phyloP scores from a whole-genome alignment of 371 early-diverging fungal species.

The Funneliformis caledonium region DNA sequence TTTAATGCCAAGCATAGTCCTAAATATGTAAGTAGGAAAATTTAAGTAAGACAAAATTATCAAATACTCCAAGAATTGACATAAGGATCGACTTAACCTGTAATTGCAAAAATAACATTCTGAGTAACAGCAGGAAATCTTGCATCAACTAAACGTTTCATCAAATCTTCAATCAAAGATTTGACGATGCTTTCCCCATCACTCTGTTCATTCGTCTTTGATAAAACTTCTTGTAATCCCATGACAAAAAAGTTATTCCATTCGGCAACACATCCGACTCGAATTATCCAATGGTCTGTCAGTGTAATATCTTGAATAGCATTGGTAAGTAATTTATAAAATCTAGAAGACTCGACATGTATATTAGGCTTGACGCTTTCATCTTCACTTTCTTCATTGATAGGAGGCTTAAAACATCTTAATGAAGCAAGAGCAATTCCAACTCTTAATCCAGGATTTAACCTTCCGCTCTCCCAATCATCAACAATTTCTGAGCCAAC shows the following conservation, averaged over 20 bases:
- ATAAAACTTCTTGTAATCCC: constrained; percentile 26
- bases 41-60: not conserved
- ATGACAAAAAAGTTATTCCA: constrained; percentile 35
- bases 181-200: constrained; percentile 2
- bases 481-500: constrained; percentile 21
- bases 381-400: not conserved
- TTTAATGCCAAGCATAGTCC: constrained; percentile 33
- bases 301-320: constrained; percentile 35
- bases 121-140: constrained; percentile 11
- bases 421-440: constrained; percentile 31
- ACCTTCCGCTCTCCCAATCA: constrained; percentile 31
- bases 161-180: constrained; percentile 24
- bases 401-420: not conserved
- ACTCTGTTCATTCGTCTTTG: not conserved
- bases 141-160: constrained; percentile 9
- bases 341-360: constrained; percentile 22
- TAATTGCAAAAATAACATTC: constrained; percentile 31
- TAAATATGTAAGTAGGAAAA: not conserved
- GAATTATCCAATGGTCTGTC: constrained; percentile 37
- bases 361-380: not conserved
- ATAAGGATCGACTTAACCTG: constrained; percentile 16
- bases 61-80: not conserved
- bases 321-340: constrained; percentile 36
- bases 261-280: not conserved
- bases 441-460: constrained; percentile 33